A percentile compares a stretch with the other conserved stretches of the same genome.
These are phyloP conservation scores for Raphanus sativus DNA, from an alignment of 345 rosid genomes.

Conservation along the genomic window DNA sequence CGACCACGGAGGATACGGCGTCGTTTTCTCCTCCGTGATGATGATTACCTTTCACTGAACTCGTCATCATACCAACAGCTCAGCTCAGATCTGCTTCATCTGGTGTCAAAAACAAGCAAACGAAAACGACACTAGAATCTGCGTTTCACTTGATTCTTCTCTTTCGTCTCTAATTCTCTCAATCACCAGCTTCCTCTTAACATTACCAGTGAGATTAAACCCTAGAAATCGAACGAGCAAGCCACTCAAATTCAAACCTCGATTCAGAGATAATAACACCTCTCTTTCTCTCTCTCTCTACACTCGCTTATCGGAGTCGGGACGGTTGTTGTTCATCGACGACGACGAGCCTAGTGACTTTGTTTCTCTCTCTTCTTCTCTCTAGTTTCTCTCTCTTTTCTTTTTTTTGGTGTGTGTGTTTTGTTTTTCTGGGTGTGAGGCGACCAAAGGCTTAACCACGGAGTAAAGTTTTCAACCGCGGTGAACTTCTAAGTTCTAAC, in stretches of 20 bases:
- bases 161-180: not conserved
- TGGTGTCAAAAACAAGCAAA: constrained; percentile 10
- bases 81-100: constrained; percentile 54
- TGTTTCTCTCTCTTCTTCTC: not conserved
- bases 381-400: not conserved
- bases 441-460: not conserved
- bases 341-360: not conserved
- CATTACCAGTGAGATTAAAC: constrained; percentile 28
- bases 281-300: constrained; percentile 5
- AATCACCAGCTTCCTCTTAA: constrained; percentile 19
- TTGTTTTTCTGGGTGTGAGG: constrained; percentile 36
- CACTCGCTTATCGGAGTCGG: constrained; percentile 24
- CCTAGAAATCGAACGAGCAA: constrained; percentile 20
- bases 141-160: not conserved
- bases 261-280: constrained; percentile 15
- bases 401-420: constrained; percentile 18
- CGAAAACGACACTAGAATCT: not conserved
- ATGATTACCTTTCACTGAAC: constrained; percentile 43
- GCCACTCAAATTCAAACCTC: constrained; percentile 24
- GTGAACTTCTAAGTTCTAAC: not conserved
- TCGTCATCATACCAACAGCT: constrained; percentile 32
- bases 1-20: not conserved
- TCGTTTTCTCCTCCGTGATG: constrained; percentile 48
- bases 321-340: constrained; percentile 36
- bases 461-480: not conserved